Conservation (phyloP, 805 yeast species). For the Candida adriatica region DNA sequence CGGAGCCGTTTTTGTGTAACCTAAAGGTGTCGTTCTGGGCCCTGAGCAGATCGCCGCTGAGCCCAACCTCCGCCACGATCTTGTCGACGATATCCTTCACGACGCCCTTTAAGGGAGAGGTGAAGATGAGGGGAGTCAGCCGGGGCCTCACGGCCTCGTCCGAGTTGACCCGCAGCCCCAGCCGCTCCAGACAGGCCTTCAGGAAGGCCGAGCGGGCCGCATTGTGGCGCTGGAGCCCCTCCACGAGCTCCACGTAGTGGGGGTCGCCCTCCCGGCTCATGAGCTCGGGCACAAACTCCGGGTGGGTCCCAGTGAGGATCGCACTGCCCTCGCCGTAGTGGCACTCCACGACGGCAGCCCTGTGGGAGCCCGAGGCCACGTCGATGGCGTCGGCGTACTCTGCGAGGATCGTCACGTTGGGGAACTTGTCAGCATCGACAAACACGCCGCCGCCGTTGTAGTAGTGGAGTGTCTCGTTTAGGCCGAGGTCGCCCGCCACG, state of each 20-base stretch:
- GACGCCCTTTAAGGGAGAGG: slow-evolving; percentile 31
- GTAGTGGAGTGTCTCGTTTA: slow-evolving; percentile 34
- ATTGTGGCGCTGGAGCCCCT: slow-evolving; percentile 37
- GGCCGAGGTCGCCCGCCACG: slow-evolving; percentile 28
- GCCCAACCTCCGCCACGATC: slow-evolving; percentile 29
- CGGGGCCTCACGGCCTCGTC: slow-evolving; percentile 47
- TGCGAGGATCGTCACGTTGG: slow-evolving; percentile 68
- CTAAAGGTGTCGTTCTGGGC: slow-evolving; percentile 54
- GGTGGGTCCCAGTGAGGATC: slow-evolving; percentile 79
- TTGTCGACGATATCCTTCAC: slow-evolving; percentile 27
- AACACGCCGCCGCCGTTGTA: slow-evolving; percentile 91
- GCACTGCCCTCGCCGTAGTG: slow-evolving; percentile 70
- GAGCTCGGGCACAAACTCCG: slow-evolving; percentile 68
- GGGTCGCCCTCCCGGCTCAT: slow-evolving; percentile 30
- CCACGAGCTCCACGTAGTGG: slow-evolving; percentile 30
- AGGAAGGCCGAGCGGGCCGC: slow-evolving; percentile 48
- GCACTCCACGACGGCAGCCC: slow-evolving; percentile 70
- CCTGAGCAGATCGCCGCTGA: slow-evolving; percentile 32
- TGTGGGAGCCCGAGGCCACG: slow-evolving; percentile 33
- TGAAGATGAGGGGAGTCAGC: slow-evolving; percentile 58
- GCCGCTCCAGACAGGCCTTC: slow-evolving; percentile 43
- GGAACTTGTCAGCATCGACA: slow-evolving; percentile 58
- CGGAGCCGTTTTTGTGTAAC: slow-evolving; percentile 34
- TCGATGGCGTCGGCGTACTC: slow-evolving; percentile 51
- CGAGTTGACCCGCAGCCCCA: slow-evolving; percentile 67